Base-by-base conservation (phyloP, 192 early-diverging fungal species). In the Coemansia sp. region DNA sequence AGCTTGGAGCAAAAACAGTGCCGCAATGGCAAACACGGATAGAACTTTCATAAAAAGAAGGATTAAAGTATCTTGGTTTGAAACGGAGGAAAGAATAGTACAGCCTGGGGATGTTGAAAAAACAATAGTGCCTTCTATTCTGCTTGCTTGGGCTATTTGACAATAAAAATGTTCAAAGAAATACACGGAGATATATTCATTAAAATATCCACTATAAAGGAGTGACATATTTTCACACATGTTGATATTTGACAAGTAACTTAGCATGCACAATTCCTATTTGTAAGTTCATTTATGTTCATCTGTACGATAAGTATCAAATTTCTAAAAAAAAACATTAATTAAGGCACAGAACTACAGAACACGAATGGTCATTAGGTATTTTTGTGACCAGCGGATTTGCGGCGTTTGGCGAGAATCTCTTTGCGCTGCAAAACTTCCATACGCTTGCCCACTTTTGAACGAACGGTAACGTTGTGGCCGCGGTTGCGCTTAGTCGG, bases 31-130 rank as follows among this genome's bases (percentile, higher is more conserved):
- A 7, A 72, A 1, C 12, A 58, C 27, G 21, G 64, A 21, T 10
- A 55, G 1, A 51, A 66, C 2, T 41, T 60, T 60, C 65, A 67
- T 67, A 22, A 45, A 2, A 1, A 53, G 19, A 39, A 29, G 29
- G 50, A 49, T 4, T 29, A 22, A 22, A 11, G 3, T 35, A 35
- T 35, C 9, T 35, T 35, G 32, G 32, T 5, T 35, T 35, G 32
- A 1, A 8, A 35, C 6, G 8, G 8, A 35, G 7, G 8, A 35
- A 35, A 6, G 32, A 35, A 35, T 35, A 35, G 32, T 35, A 35
- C 6, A 8, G 8, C 6, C 1, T 0, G 32, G 4, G 32, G 32
- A 6, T 35, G 32, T 6, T 35, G 32, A 35, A 35, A 32, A 35
- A 8, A 6, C 32, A 35, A 35, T 35, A 35, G 32, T 35, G 32